A percentile compares a stretch with the other conserved stretches of the same genome.
phyloP scores from a whole-genome alignment of 768 basidiomycete genomes.

The Lentinus brumalis region DNA sequence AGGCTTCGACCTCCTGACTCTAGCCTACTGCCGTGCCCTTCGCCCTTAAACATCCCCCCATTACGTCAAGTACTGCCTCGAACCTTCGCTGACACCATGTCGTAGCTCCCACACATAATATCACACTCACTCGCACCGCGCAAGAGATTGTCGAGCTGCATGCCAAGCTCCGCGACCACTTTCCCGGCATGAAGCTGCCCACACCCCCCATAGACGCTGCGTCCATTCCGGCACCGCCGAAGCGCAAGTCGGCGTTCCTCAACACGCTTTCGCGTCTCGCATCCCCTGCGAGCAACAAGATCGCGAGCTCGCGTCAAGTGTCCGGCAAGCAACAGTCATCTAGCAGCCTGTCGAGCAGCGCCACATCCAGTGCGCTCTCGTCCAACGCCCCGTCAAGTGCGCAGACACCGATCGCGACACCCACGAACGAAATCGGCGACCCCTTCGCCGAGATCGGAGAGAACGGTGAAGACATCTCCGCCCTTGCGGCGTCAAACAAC shows the following conservation, averaged over 20 bases:
- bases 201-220: slow-evolving; percentile 61
- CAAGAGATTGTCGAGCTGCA: slow-evolving; percentile 83
- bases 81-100: slow-evolving; percentile 31
- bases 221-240: slow-evolving; percentile 54
- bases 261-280: slow-evolving; percentile 85
- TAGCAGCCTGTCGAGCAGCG: slow-evolving; percentile 28
- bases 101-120: slow-evolving; percentile 85
- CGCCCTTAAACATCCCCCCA: slow-evolving; percentile 15
- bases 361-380: slow-evolving; percentile 34
- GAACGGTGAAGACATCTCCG: slow-evolving; percentile 26
- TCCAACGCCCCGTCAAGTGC: slow-evolving; percentile 36
- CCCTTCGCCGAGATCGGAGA: slow-evolving; percentile 50
- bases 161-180: slow-evolving; percentile 69
- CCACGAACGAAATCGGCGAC: slow-evolving; percentile 58
- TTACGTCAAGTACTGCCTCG: slow-evolving; percentile 20
- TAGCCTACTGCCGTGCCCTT: background rate
- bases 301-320: slow-evolving; percentile 38
- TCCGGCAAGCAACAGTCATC: slow-evolving; percentile 31
- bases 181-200: slow-evolving; percentile 60
- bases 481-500: slow-evolving; percentile 39
- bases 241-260: slow-evolving; percentile 83
- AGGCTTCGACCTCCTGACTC: background rate
- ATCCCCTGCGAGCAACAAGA: slow-evolving; percentile 63
- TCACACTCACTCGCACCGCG: slow-evolving; percentile 80
- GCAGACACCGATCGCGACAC: slow-evolving; percentile 51